Evolutionary conservation across 108 stramenopile species (phyloP).

Genomic region (Licmophora abbreviata): DNA sequence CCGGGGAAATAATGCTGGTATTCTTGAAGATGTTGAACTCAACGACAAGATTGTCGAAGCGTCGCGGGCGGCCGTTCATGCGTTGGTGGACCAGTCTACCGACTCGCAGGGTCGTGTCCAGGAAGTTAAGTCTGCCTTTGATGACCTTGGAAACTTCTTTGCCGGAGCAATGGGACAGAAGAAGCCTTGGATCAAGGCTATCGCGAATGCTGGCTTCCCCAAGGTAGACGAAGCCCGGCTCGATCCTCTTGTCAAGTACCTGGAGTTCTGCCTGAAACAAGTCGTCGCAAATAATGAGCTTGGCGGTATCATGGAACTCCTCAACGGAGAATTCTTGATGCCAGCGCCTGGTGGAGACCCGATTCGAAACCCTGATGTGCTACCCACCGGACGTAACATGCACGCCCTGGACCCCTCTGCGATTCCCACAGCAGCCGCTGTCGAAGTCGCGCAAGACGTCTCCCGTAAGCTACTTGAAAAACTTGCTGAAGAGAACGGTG

Average conservation of each 20-base stretch:
- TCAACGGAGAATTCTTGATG: conserved; percentile 91
- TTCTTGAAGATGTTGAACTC: conserved; percentile 81
- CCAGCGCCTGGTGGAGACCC: conserved; percentile 97
- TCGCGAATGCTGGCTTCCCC: conserved; percentile 85
- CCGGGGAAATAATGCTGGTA: conserved; percentile 85
- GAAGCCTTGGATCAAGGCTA: conserved; percentile 86
- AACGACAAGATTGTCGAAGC: conserved; percentile 78
- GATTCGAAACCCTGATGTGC: conserved; percentile 95
- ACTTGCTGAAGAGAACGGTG: conserved; percentile 79
- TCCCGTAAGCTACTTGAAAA: conserved; percentile 87
- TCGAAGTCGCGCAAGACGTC: conserved; percentile 85
- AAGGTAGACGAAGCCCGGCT: conserved; percentile 72
- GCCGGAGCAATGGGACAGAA: conserved; percentile 57
- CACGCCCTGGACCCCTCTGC: conserved; percentile 93
- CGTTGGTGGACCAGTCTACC: conserved; percentile 84
- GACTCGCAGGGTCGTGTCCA: conserved; percentile 89
- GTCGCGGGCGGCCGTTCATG: conserved; percentile 83
- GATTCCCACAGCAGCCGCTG: conserved; percentile 92
- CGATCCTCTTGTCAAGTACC: conserved; percentile 77
- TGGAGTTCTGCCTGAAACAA: conserved; percentile 96
- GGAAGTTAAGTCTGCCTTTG: conserved; percentile 87
- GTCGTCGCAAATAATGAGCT: conserved; percentile 96
- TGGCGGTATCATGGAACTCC: conserved; percentile 85
- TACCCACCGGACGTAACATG: conserved; percentile 94
- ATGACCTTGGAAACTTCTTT: conserved; percentile 70